phyloP scores from a whole-genome alignment of 2,329 filamentous ascomycete species.

The Alternaria gansuensis region DNA sequence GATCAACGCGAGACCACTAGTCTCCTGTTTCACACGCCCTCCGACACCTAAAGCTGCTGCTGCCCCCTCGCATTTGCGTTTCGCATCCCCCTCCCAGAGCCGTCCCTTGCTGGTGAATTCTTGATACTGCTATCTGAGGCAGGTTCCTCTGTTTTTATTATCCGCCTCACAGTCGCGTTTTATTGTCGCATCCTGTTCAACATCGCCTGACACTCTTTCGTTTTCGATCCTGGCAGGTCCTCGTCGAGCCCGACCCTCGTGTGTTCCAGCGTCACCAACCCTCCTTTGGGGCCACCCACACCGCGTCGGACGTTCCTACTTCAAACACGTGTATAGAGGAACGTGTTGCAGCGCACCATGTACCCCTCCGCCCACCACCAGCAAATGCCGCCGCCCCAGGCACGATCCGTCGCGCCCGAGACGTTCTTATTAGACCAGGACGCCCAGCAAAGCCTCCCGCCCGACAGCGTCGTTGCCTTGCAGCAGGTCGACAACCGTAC shows the following conservation, averaged over 20 bases:
- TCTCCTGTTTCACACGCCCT: constrained; percentile 53
- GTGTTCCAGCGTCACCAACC: constrained; percentile 33
- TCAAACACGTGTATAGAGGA: constrained; percentile 43
- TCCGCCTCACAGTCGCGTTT: constrained; percentile 41
- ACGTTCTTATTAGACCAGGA: constrained; percentile 98
- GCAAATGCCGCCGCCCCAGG: constrained; percentile 86
- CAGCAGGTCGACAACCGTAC: constrained; percentile 98
- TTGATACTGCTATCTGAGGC: constrained; percentile 51
- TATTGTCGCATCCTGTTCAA: constrained; percentile 42
- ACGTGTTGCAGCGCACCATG: constrained; percentile 56
- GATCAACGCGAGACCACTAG: constrained; percentile 51
- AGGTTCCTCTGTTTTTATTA: constrained; percentile 40
- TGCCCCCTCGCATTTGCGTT: constrained; percentile 52
- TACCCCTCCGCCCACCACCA: constrained; percentile 67
- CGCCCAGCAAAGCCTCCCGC: constrained; percentile 93
- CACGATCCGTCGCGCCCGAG: constrained; percentile 78
- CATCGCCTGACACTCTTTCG: constrained; percentile 50
- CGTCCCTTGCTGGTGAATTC: constrained; percentile 47
- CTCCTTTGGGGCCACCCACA: constrained; percentile 18
- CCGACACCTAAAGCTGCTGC: constrained; percentile 53
- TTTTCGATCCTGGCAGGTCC: constrained; percentile 52
- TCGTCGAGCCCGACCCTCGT: constrained; percentile 45
- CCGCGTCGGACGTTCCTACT: constrained; percentile 43
- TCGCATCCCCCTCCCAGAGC: constrained; percentile 48
- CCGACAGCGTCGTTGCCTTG: constrained; percentile 94